These are phyloP conservation scores for Termitomyces sp. DNA, from an alignment of 768 basidiomycete genomes.

Conservation along the genomic window DNA sequence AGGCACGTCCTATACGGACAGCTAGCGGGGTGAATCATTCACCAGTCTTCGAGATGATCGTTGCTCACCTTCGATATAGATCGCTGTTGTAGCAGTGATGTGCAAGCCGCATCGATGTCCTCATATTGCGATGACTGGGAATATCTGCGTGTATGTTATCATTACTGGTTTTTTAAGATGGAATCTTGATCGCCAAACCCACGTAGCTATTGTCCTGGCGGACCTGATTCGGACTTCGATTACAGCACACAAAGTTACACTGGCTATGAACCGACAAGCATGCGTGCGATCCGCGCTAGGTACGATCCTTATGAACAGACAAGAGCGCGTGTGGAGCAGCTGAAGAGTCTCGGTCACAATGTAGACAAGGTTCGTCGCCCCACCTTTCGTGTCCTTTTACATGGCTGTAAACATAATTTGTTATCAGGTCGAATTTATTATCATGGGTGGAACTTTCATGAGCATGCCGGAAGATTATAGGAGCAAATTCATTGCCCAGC, in stretches of 20 bases:
- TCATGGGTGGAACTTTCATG: conserved; percentile 99
- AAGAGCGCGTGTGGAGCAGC: conserved; percentile 89
- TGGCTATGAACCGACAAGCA: conserved; percentile 95
- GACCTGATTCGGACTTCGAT: conserved; percentile 99
- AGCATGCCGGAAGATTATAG: conserved; percentile 98
- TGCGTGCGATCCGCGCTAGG: conserved; percentile 96
- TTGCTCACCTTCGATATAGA: conserved; percentile 42
- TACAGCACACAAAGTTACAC: conserved; percentile 98
- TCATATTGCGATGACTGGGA: conserved; percentile 99
- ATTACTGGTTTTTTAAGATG: background rate
- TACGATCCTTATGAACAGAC: conserved; percentile 97
- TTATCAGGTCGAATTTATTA: conserved; percentile 77
- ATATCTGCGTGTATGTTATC: conserved; percentile 88
- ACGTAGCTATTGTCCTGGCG: conserved; percentile 91
- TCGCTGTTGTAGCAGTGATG: conserved; percentile 99
- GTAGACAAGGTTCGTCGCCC: conserved; percentile 82
- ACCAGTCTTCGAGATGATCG: background rate
- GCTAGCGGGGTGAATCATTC: conserved; percentile 80
- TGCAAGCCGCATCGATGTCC: conserved; percentile 99
- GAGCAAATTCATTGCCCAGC: conserved; percentile 87
- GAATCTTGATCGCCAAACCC: background rate
- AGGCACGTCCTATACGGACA: conserved; percentile 91
- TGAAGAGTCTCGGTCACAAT: conserved; percentile 92
- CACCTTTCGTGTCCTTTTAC: background rate
- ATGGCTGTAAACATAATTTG: background rate